These are phyloP conservation scores for Aspergillus amoenus DNA, from an alignment of 2,329 filamentous ascomycete genomes.

Conservation along the genomic window DNA sequence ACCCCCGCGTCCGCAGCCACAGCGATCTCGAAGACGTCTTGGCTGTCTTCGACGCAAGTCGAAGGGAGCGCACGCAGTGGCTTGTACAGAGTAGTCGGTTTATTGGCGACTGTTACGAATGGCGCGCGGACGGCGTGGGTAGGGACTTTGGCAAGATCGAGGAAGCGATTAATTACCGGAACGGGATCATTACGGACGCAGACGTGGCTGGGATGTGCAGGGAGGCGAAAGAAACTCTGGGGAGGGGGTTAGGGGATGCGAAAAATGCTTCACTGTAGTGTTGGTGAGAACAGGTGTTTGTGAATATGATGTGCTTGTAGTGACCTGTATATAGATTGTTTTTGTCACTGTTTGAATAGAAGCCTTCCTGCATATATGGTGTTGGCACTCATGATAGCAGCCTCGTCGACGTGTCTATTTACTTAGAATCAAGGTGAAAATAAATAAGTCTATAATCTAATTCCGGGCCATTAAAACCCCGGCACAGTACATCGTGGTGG, in stretches of 20 bases:
- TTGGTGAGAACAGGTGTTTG: no score
- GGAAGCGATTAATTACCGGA: slow-evolving; percentile 19
- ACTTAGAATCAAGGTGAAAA: no score
- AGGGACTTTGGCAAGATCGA: slow-evolving; percentile 20
- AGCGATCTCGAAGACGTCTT: slow-evolving; percentile 29
- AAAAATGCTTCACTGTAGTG: slow-evolving; percentile 8
- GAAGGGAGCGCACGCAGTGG: slow-evolving; percentile 32
- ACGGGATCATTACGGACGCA: slow-evolving; percentile 20
- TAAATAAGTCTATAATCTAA: no score
- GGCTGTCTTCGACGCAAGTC: slow-evolving; percentile 25
- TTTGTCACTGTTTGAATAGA: no score
- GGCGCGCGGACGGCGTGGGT: slow-evolving; percentile 23
- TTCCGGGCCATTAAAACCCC: no score
- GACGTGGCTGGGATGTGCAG: slow-evolving; percentile 27
- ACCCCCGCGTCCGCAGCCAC: slow-evolving; percentile 20
- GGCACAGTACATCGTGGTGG: no score
- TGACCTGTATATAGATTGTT: no score
- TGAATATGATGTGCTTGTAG: no score
- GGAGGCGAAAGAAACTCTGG: slow-evolving; percentile 24
- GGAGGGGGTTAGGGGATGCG: slow-evolving; percentile 10
- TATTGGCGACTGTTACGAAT: slow-evolving; percentile 35
- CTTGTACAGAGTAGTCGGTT: slow-evolving; percentile 35
- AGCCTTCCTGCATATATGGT: no score
- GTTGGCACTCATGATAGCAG: no score
- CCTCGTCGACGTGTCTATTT: no score